These are phyloP conservation scores for Dactylellina leptospora DNA, from an alignment of 2,329 filamentous ascomycete genomes.

Conservation along the genomic window DNA sequence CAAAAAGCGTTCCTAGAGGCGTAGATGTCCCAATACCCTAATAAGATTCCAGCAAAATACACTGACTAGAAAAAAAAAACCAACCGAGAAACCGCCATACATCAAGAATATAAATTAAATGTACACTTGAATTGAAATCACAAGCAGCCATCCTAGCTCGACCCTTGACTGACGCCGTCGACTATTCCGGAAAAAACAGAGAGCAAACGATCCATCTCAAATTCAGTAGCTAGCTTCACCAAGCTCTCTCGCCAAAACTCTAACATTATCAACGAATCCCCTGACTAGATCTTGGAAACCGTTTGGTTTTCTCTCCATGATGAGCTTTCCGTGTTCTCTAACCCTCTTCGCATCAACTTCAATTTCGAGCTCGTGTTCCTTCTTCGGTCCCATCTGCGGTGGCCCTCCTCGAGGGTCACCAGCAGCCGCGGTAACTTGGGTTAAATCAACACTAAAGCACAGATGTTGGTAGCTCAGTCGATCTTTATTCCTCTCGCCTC, in stretches of 20 bases:
- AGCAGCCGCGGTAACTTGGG: conserved; percentile 72
- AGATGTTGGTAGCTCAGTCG: conserved; percentile 89
- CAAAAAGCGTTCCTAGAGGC: conserved; percentile 17
- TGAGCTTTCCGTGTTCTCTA: conserved; percentile 71
- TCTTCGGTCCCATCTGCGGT: conserved; percentile 61
- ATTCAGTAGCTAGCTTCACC: conserved; percentile 30
- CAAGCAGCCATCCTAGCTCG: no score
- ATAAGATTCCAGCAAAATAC: conserved; percentile 1
- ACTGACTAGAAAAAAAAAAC: no score
- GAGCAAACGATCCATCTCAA: no score
- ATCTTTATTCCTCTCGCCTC: conserved; percentile 80
- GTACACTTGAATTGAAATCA: no score
- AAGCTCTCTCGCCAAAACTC: conserved; percentile 65
- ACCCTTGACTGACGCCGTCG: no score
- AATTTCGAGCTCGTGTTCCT: conserved; percentile 83
- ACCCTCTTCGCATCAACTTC: conserved; percentile 74
- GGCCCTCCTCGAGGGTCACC: conserved; percentile 32
- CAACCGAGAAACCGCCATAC: no score
- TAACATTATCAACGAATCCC: conserved; percentile 77
- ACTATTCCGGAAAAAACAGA: no score
- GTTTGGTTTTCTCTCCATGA: conserved; percentile 66
- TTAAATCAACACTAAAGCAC: conserved; percentile 88
- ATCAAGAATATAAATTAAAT: no score
- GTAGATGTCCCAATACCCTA: conserved; percentile 9
- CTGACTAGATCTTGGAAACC: conserved; percentile 74